A percentile compares a stretch with the other conserved stretches of the same genome.
Conservation (phyloP, 1,284 basidiomycete species). For the Pholiota adiposa region DNA sequence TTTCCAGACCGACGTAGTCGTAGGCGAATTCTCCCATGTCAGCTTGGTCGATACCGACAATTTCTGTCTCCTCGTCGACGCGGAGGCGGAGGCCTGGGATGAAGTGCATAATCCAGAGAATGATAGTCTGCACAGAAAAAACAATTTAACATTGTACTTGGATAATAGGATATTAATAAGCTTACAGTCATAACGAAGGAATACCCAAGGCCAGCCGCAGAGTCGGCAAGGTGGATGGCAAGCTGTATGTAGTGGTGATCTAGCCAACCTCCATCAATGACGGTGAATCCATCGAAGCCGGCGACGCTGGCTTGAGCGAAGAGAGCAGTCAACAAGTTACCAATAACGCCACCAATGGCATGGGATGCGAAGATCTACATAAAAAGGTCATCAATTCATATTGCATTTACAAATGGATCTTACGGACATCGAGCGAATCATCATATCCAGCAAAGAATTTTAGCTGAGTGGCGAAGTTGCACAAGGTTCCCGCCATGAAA, state of each 20-base stretch:
- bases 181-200: constrained; percentile 81
- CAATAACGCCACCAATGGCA: constrained; percentile 85
- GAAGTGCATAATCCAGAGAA: constrained; percentile 91
- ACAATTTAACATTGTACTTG: too few relatives aligned
- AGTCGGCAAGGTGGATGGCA: constrained; percentile 86
- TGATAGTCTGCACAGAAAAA: constrained; percentile 68
- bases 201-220: constrained; percentile 72
- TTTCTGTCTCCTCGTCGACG: constrained; percentile 81
- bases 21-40: constrained; percentile 94
- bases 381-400: too few relatives aligned
- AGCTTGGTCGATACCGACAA: constrained; percentile 91
- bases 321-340: constrained; percentile 83
- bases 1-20: constrained; percentile 79
- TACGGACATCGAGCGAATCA: constrained; percentile 77
- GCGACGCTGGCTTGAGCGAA: constrained; percentile 89
- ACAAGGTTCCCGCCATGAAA: constrained; percentile 80
- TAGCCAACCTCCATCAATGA: constrained; percentile 87
- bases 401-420: constrained; percentile 2
- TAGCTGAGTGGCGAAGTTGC: constrained; percentile 94
- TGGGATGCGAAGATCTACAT: constrained; percentile 85
- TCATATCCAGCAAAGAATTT: constrained; percentile 81
- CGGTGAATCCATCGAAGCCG: constrained; percentile 75
- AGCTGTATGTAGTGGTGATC: constrained; percentile 85
- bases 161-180: too few relatives aligned
- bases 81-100: constrained; percentile 86